Base-by-base conservation (phyloP, 176 grass and related monocot genomes). In the Tillandsia leiboldiana region DNA sequence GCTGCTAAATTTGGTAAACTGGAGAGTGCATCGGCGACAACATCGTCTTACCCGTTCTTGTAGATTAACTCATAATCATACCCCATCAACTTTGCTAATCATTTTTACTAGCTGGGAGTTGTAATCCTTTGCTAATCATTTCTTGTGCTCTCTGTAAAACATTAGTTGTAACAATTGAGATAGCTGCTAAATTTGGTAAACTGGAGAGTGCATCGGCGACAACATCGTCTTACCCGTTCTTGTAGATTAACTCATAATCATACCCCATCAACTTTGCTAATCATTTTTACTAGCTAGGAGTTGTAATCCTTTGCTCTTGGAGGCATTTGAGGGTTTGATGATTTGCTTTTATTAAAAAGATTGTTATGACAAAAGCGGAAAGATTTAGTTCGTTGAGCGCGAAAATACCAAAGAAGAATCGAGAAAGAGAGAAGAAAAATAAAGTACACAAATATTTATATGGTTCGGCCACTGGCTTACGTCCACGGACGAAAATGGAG, bases 151-250 rank as follows among this genome's bases (percentile, higher is more conserved):
- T 52, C 12, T 9, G 12, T 52, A 52, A 1, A 12, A 52, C 11
- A 52, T 52, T 52, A 52, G 51, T 52, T 10, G 12, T 52, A 12
- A 3, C 51, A 52, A 12, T 12, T 52, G 12, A 12, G 1, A 12
- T 10, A 3, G 11, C 1, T 10, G 51, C 12, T 12, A 52, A 52
- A 10, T 52, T 52, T 3, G 2, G 51, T 24, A 47, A 22, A 15
- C 68, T 71, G 3, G 68, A 71, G 11, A 52, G 10, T 51, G 68
- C 68, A 71, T 71, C 68, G 1, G 1, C 29, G 2, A n/a, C 29
- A 10, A 9, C 5, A 9, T 71, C 51, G 2, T 1, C 9, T 3
- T 11, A 1, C 8, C 68, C 33, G 5, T 71, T n/a, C 0, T 51
- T 50, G 42, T 71, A 71, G 15, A 51, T 23, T 51, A 71, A 9